phyloP scores from a whole-genome alignment of 2,329 filamentous ascomycete species.

The Curvularia eragrostidis region DNA sequence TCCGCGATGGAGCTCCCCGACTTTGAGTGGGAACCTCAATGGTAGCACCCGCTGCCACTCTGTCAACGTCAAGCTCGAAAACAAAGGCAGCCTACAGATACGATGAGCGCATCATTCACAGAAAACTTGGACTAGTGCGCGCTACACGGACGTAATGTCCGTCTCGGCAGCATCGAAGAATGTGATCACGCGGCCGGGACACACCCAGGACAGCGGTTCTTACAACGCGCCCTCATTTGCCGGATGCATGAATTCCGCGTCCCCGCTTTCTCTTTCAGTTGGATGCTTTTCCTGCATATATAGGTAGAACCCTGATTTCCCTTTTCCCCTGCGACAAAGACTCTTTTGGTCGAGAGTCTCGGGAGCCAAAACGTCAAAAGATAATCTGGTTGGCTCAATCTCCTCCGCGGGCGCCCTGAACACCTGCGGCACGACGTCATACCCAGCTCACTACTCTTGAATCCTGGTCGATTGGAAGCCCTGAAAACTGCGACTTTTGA shows the following conservation, averaged over 20 bases:
- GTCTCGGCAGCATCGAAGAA: conserved; percentile 14
- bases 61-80: background rate
- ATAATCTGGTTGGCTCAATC: conserved; percentile 8
- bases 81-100: background rate
- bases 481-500: background rate
- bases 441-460: conserved; percentile 7
- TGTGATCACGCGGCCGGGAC: conserved; percentile 28
- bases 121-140: conserved; percentile 10
- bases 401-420: conserved; percentile 4
- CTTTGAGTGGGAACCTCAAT: conserved; percentile 7
- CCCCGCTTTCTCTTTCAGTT: conserved; percentile 26
- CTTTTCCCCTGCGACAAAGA: conserved; percentile 2
- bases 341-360: background rate
- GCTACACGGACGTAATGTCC: conserved; percentile 20
- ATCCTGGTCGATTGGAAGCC: background rate
- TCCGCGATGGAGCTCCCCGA: conserved; percentile 2
- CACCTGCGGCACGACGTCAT: conserved; percentile 21
- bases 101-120: conserved; percentile 1
- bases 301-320: conserved; percentile 25
- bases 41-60: background rate
- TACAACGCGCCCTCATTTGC: conserved; percentile 18
- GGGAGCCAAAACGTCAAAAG: background rate
- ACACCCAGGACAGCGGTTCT: conserved; percentile 20
- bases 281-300: conserved; percentile 18
- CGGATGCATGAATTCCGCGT: conserved; percentile 17